Evolutionary conservation across 1,284 basidiomycete genomes (phyloP).

Genomic region (Malassezia furfur): DNA sequence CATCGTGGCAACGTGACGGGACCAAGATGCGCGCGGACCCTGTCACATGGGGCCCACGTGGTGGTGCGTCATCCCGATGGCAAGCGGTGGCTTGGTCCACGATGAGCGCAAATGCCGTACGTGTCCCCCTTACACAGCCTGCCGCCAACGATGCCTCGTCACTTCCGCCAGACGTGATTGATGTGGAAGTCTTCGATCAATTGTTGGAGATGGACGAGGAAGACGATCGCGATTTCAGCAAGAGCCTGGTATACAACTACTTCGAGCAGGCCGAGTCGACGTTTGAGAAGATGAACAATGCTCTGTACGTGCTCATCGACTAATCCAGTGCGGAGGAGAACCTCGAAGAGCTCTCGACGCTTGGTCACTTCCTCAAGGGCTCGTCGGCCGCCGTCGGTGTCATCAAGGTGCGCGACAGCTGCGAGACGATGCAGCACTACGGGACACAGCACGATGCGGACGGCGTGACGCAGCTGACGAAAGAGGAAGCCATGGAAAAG

Average conservation of each 20-base stretch:
- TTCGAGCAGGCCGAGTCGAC: constrained; percentile 59
- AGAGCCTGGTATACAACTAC: constrained; percentile 67
- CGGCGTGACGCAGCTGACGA: constrained; percentile 25
- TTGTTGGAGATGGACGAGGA: constrained; percentile 84
- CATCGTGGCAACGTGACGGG: neutral
- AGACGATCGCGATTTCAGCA: constrained; percentile 63
- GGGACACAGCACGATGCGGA: constrained; percentile 54
- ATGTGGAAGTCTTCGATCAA: constrained; percentile 71
- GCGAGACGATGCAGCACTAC: constrained; percentile 78
- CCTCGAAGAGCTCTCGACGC: constrained; percentile 59
- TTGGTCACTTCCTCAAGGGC: constrained; percentile 89
- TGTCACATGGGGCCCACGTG: neutral
- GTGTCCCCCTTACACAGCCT: neutral
- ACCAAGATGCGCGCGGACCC: neutral
- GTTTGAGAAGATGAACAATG: constrained; percentile 67
- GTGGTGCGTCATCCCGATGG: neutral
- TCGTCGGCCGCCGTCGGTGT: constrained; percentile 84
- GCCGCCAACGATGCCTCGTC: neutral
- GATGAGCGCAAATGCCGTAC: constrained; percentile 7
- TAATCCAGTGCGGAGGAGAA: constrained; percentile 55
- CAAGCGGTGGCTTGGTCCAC: neutral
- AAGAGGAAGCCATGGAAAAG: constrained; percentile 28
- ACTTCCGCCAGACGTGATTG: constrained; percentile 52
- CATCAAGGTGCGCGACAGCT: constrained; percentile 65
- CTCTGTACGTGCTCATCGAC: constrained; percentile 57